Percentiles rank a stretch among this genome's conserved stretches.
Evolutionary conservation across 805 yeast genomes (phyloP).

Genomic region (Candida succiphila): DNA sequence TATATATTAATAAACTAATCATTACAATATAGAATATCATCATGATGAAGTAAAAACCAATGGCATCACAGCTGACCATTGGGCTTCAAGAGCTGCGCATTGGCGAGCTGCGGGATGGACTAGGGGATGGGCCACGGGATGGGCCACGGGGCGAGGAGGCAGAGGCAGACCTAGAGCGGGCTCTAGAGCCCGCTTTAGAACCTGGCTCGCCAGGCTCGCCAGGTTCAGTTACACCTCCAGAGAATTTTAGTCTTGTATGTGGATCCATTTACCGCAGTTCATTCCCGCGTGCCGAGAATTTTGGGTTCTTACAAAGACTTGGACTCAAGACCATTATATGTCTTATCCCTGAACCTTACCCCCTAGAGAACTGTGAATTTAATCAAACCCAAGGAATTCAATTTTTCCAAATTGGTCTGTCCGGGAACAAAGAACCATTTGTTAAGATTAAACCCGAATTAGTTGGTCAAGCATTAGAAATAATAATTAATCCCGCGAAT

Average conservation of each 20-base stretch:
- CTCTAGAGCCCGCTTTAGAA: constrained; percentile 3
- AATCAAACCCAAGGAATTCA: constrained; percentile 49
- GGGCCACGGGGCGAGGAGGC: too few relatives aligned
- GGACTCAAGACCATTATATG: constrained; percentile 69
- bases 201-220: too few relatives aligned
- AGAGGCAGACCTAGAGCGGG: background rate
- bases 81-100: too few relatives aligned
- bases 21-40: too few relatives aligned
- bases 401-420: constrained; percentile 82
- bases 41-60: too few relatives aligned
- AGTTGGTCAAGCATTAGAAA: constrained; percentile 71
- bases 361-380: constrained; percentile 62
- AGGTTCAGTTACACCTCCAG: constrained; percentile 81
- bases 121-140: too few relatives aligned
- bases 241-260: constrained; percentile 81
- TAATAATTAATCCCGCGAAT: constrained; percentile 74
- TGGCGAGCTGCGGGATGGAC: too few relatives aligned
- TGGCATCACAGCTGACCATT: too few relatives aligned
- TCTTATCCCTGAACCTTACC: constrained; percentile 86
- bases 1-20: too few relatives aligned
- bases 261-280: constrained; percentile 76
- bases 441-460: constrained; percentile 60
- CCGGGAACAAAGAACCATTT: constrained; percentile 94
- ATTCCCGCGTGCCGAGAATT: constrained; percentile 82
- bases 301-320: constrained; percentile 52